Evolutionary conservation across 2,329 filamentous ascomycete genomes (phyloP), one percentile per base, ranked within the genome.

Genomic region (Nothopassalora personata): DNA sequence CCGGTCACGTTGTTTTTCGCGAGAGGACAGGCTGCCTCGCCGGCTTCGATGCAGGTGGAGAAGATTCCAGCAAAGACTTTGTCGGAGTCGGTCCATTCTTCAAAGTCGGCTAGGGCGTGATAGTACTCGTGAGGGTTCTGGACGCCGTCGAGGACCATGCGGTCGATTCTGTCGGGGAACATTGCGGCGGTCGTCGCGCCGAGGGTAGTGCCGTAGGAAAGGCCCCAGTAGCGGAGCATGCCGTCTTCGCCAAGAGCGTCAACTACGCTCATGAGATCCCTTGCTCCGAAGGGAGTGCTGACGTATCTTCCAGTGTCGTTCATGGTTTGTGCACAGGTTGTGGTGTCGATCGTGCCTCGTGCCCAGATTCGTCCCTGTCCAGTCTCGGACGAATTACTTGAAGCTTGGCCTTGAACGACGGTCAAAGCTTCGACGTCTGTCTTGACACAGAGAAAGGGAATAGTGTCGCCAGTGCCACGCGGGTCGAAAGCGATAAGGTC

Each of bases 221-320:
- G 23, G 10, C 48, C 51, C 31, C 34, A 53, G 60, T 73, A 80
- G 19, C 73, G 59, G 9, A 79, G 62, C 43, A 77, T 46, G 0
- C 74, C 74, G 57, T 78, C 76, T 50, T 77, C 76, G 1, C 63
- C 69, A 1, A 79, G 62, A 1, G 76, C 75, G 53, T 81, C 78
- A 0, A 76, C 75, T 53, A 81, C 74, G 5, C 66, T 56, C 57
- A 79, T 74, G 61, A 80, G 69, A 58, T 82, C 80, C 34, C 78
- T 67, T 0, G 73, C 79, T 0, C 73, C 71, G 60, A 77, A 80
- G 0, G 75, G 74, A 0, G 77, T 80, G 9, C 79, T 76, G 4
- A 80, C 64, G 7, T 76, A 63, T 4, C 56, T 54, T 1, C 72
- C 77, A 0, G 66, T 75, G 2, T 73, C 63, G 15, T 72, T 62